phyloP scores from a whole-genome alignment of 2,329 filamentous ascomycete genomes.

The Passalora sequoiae region DNA sequence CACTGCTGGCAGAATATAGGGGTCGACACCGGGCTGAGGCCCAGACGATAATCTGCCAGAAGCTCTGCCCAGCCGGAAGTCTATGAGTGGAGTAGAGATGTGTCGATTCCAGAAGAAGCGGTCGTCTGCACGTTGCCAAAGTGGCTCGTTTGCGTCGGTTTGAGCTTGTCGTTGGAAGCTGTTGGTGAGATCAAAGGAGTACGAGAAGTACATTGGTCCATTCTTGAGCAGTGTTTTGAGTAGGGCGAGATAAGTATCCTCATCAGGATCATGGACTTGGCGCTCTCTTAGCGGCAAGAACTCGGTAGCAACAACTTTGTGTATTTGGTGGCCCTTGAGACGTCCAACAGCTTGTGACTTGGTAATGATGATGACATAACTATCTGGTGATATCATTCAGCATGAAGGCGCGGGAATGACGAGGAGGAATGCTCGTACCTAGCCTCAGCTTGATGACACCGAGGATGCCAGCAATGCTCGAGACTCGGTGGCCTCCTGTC shows the following conservation, averaged over 20 bases:
- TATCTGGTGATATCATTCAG: slow-evolving; percentile 56
- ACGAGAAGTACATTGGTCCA: slow-evolving; percentile 95
- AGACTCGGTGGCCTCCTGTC: slow-evolving; percentile 73
- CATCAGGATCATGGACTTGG: slow-evolving; percentile 83
- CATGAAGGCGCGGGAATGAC: slow-evolving; percentile 1
- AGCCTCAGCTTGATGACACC: slow-evolving; percentile 90
- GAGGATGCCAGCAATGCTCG: slow-evolving; percentile 90
- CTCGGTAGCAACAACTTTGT: slow-evolving; percentile 85
- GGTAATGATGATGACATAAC: slow-evolving; percentile 94
- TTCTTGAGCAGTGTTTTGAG: slow-evolving; percentile 76
- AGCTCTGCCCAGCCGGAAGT: slow-evolving; percentile 65
- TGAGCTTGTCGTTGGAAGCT: slow-evolving; percentile 91
- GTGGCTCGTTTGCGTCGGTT: slow-evolving; percentile 62
- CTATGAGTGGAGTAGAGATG: slow-evolving; percentile 82
- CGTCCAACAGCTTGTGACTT: slow-evolving; percentile 88
- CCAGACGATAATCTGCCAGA: slow-evolving; percentile 59
- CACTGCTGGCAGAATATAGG: slow-evolving; percentile 91
- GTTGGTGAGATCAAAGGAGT: slow-evolving; percentile 94
- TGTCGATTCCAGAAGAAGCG: slow-evolving; percentile 99
- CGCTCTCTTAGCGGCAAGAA: slow-evolving; percentile 91
- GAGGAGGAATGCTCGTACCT: slow-evolving; percentile 51
- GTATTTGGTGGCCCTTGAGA: slow-evolving; percentile 92
- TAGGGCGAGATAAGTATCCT: slow-evolving; percentile 81
- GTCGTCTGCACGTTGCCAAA: slow-evolving; percentile 92
- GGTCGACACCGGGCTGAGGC: slow-evolving; percentile 72